Base-by-base conservation (phyloP, 106 monocot genomes). In the Cymbidium sinense region DNA sequence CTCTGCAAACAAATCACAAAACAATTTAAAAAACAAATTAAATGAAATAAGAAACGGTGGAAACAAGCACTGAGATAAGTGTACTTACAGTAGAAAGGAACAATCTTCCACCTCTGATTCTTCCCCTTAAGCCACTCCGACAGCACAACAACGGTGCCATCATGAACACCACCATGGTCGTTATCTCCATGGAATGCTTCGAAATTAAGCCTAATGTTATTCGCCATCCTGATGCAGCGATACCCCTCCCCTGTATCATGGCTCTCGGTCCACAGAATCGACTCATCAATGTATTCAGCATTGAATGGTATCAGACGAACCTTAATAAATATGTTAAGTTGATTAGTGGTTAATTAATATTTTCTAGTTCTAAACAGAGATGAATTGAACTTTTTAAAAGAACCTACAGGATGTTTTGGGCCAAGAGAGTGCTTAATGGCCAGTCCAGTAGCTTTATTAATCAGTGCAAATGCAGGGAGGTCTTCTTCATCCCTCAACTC, bases 401-500 rank as follows among this genome's bases (percentile, higher is more conserved):
- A 47, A 15, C 70, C 80, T 82, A 94, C 91, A 5, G 91, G 88
- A 23, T 94, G 86, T 50, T 72, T 71, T 44, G 85, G 73, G 12
- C 91, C 88, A 31, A 91, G 77, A 1, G 93, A 94, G 76, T 94
- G 93, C 82, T 94, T 88, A 47, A 94, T 75, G 47, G 93, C 91
- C 44, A 83, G 50, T 3, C 93, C 93, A 34, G 93, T 94, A 30
- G 69, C 88, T 43, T 86, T 86, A 76, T 93, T 90, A 50, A 93
- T 77, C 29, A 95, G 92, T 41, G 92, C 86, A 76, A 95, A 95
- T 35, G 76, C 82, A 0, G 95, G 90, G 51, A 76, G 50, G 0
- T 88, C 90, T 77, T 88, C 92, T 44, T 90, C 88, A 72, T 95
- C 95, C 88, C 93, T 95, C 70, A 95, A 86, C 79, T 43, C 79